phyloP scores from a whole-genome alignment of 202 grass and related monocot species.

The Panicum virgatum region DNA sequence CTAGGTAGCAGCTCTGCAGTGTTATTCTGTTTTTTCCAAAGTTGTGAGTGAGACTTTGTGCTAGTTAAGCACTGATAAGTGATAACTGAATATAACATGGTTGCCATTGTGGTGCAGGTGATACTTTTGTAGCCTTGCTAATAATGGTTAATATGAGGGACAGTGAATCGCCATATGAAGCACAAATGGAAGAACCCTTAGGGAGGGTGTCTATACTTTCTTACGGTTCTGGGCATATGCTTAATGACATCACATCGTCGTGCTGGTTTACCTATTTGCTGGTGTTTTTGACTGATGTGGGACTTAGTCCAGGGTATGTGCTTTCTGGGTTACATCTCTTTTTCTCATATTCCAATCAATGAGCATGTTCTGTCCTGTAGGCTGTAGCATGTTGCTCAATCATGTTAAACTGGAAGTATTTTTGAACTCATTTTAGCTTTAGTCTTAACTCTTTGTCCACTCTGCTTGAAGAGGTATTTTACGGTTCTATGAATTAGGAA shows the following conservation, averaged over 20 bases:
- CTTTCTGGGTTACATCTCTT: constrained; percentile 1
- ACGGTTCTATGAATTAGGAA: constrained; percentile 1
- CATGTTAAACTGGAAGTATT: constrained; percentile 23
- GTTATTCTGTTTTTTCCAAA: not conserved
- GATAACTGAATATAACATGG: constrained; percentile 1
- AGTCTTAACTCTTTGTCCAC: constrained; percentile 2
- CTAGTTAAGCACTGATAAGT: not conserved
- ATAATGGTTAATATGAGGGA: constrained; percentile 59
- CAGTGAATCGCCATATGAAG: constrained; percentile 42
- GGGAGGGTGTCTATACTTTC: constrained; percentile 72
- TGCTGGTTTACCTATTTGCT: constrained; percentile 98
- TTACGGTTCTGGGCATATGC: constrained; percentile 95
- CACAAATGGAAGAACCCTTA: constrained; percentile 52
- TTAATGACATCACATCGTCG: constrained; percentile 96
- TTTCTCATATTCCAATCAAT: not conserved
- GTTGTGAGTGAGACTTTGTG: not conserved
- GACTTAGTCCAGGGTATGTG: constrained; percentile 79
- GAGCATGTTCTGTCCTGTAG: constrained; percentile 11
- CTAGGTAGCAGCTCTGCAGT: not conserved
- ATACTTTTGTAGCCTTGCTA: not conserved
- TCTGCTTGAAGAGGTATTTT: constrained; percentile 11
- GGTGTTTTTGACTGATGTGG: constrained; percentile 84
- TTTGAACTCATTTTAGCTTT: not conserved
- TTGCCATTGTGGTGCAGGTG: constrained; percentile 40
- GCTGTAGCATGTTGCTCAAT: constrained; percentile 21